phyloP scores from a whole-genome alignment of 306 rosid species.

The Comarum palustre region DNA sequence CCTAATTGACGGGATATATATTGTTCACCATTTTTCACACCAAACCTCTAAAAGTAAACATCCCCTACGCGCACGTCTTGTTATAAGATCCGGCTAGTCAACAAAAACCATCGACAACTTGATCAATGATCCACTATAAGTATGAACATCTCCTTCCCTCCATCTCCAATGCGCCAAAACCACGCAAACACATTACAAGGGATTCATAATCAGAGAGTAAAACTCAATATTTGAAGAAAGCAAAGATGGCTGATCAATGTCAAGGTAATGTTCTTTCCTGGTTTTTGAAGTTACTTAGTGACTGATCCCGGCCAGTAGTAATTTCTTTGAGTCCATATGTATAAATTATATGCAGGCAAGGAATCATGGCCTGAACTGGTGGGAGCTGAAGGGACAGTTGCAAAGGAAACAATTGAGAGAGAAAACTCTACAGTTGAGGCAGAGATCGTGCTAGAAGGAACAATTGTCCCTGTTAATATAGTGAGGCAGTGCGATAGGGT shows the following conservation, averaged over 20 bases:
- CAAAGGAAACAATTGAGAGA: slow-evolving; percentile 27
- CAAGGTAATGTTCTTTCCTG: neutral
- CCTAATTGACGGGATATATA: neutral
- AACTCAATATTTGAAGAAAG: neutral
- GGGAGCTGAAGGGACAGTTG: slow-evolving; percentile 40
- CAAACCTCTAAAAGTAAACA: neutral
- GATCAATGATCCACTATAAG: neutral
- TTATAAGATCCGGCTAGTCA: neutral
- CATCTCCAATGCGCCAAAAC: neutral
- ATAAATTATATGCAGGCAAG: slow-evolving; percentile 24
- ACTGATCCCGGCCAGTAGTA: neutral
- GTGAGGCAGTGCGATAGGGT: slow-evolving; percentile 43
- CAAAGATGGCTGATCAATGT: neutral
- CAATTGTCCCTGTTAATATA: slow-evolving; percentile 34
- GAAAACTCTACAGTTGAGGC: slow-evolving; percentile 42
- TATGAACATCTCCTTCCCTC: neutral
- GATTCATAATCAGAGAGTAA: neutral
- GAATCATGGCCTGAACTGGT: slow-evolving; percentile 56
- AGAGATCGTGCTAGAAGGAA: slow-evolving; percentile 34
- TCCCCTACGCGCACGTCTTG: neutral
- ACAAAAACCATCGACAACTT: neutral
- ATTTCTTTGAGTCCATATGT: neutral
- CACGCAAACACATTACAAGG: neutral
- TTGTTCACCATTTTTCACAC: no score
- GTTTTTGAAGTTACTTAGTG: neutral